These are phyloP conservation scores for Trypanosoma cruzi DNA, from an alignment of 208 protist species.

Conservation along the genomic window DNA sequence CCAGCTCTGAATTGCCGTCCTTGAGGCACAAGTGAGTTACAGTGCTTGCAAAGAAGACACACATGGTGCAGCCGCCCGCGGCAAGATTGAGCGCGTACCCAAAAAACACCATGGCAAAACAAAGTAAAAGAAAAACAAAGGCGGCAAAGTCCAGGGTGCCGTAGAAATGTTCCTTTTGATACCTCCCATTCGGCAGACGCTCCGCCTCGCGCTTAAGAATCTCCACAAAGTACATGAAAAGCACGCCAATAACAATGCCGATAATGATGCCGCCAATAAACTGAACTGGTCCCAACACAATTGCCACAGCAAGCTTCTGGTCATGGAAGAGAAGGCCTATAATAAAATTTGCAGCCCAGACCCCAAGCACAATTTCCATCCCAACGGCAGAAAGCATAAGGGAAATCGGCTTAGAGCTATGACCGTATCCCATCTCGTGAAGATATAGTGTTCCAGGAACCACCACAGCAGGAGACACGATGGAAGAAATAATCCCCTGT, in stretches of 20 bases:
- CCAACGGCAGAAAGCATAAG: conserved; percentile 76
- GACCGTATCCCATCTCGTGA: conserved; percentile 72
- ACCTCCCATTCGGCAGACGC: conserved; percentile 68
- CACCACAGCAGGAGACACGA: conserved; percentile 76
- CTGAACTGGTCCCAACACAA: conserved; percentile 72
- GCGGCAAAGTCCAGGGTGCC: conserved; percentile 55
- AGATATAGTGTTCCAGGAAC: conserved; percentile 75
- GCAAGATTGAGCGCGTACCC: conserved; percentile 63
- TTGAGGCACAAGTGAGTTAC: conserved; percentile 73
- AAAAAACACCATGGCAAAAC: conserved; percentile 69
- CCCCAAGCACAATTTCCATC: conserved; percentile 74
- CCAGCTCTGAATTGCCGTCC: conserved; percentile 43
- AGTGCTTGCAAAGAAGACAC: conserved; percentile 70
- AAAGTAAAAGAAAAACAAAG: conserved; percentile 50
- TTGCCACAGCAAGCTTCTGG: conserved; percentile 45
- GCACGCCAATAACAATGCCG: conserved; percentile 58
- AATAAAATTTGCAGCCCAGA: conserved; percentile 82
- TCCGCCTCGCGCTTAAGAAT: conserved; percentile 70
- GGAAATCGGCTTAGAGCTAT: conserved; percentile 51
- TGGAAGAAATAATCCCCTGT: conserved; percentile 75
- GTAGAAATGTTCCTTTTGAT: conserved; percentile 60
- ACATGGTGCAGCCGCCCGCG: conserved; percentile 73
- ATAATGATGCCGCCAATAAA: conserved; percentile 63
- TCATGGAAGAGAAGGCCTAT: conserved; percentile 73
- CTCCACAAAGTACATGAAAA: conserved; percentile 75